Evolutionary conservation across 345 rosid species (phyloP), one percentile per base, ranked within the genome.

Genomic region (Eucalyptus leucophloia): DNA sequence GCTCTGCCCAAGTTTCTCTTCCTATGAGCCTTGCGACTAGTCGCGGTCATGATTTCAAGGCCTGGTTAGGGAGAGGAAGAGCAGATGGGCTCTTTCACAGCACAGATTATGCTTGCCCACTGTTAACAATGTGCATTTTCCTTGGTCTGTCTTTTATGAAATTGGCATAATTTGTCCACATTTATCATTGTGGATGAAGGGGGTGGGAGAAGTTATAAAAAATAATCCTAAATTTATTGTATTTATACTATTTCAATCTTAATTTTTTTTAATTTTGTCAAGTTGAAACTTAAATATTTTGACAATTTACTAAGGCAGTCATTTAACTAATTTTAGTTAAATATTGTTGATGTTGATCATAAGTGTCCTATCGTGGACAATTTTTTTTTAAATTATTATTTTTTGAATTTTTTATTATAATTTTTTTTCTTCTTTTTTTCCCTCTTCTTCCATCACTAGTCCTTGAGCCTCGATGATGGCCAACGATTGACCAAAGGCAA

Each of bases 401-500:
- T 56, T 56, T 26, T 23, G 28, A 24, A 24, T 9, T 56, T 56
- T 24, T 56, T 23, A 24, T 56, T 56, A 56, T 56, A 56, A 19
- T 54, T 56, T 56, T 9, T 8, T 56, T 23, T 9, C 0, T 4
- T 4, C 0, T 3, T 54, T 54, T 56, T 24, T 24, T 23, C 1
- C 0, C 6, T 30, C 30, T 10, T 24, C 30, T 56, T 56, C 30
- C 6, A 24, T 1, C 2, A 0, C 30, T 0, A 4, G 7, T 56
- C 7, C 5, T 12, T 1, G 3, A 56, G 62, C 62, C 14, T 56
- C 7, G 0, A 24, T 10, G 0, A 56, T 23, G 13, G 14, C 62
- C 13, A 2, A 11, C 1, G 1, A 56, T 2, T 0, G 0, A 11
- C 62, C 62, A 56, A 56, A 56, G 30, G 14, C 62, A 56, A 56